Evolutionary conservation across 2,329 filamentous ascomycete genomes (phyloP), one percentile per base, ranked within the genome.

Genomic region (Xylaria sp.): DNA sequence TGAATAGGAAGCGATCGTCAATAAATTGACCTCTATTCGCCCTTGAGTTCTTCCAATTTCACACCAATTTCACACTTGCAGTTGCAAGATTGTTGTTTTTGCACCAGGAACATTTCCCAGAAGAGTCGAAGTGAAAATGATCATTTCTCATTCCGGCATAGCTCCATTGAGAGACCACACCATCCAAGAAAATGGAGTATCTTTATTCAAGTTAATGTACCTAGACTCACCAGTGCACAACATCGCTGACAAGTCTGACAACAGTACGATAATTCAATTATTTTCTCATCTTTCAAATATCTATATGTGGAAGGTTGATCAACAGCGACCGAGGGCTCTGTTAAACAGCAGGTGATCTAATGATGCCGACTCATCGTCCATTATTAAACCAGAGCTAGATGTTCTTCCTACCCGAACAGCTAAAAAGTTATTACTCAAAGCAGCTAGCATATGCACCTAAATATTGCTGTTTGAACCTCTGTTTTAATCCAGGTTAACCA

Each of bases 11-110:
- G 42, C 38, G 61, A 67, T 67, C 65, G n/a, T 47, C 65, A 15
- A 65, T 38, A n/a, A 39, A 1, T 13, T 22, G 31, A 49, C 33
- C 55, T 56, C 38, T 44, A 45, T 66, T 47, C 31, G 31, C 31
- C 25, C 38, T n/a, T 44, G 11, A 38, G 11, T 27, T 54, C 25
- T 36, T 42, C 50, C n/a, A 62, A 58, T 59, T 62, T 53, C 47
- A 66, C 44, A 20, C 63, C n/a, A 62, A 63, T 55, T 60, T 47
- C 49, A 62, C 38, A 25, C 59, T 49, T 42, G 59, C 47, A 53
- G 53, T 63, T 57, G n/a, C 53, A 39, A 49, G 20, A 45, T 53
- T 22, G 4, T 51, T 29, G 33, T 25, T 45, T 50, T 5, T 22
- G 17, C 38, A 2, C 44, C 63, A 61, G 51, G 57, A 50, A 66